Evolutionary conservation across 2,329 filamentous ascomycete species (phyloP).

Genomic region (Mycosphaerella sp.): DNA sequence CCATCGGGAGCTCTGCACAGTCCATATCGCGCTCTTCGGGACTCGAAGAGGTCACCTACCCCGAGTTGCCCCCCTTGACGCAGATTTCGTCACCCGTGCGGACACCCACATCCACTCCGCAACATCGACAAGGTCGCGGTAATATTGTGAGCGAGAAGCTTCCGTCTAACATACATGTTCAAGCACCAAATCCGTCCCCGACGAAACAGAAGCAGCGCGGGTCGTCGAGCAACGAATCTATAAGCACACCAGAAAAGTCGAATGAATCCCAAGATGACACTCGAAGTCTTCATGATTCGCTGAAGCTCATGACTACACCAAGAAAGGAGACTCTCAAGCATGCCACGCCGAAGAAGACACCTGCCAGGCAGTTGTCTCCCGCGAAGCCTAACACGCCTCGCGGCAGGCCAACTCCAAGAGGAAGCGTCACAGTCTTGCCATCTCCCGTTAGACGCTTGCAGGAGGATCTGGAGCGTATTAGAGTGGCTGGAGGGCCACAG

Average conservation of each 20-base stretch:
- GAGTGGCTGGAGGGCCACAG: conserved; percentile 16
- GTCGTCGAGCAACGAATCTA: conserved; percentile 16
- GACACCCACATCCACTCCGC: conserved; percentile 19
- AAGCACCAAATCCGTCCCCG: conserved; percentile 25
- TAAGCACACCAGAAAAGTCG: conserved; percentile 19
- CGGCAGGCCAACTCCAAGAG: conserved; percentile 27
- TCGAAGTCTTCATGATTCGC: conserved; percentile 35
- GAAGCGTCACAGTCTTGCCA: conserved; percentile 11
- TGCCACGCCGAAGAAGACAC: conserved; percentile 38
- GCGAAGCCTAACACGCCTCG: conserved; percentile 37
- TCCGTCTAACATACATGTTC: conserved; percentile 18
- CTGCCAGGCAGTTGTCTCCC: conserved; percentile 39
- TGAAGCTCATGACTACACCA: conserved; percentile 45
- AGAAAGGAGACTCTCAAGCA: conserved; percentile 41
- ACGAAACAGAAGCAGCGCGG: conserved; percentile 27
- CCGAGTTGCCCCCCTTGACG: conserved; percentile 18
- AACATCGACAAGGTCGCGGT: conserved; percentile 12
- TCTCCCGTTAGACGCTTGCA: conserved; percentile 27
- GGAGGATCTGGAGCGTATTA: conserved; percentile 25
- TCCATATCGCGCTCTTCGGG: conserved; percentile 11
- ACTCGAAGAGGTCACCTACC: conserved; percentile 20
- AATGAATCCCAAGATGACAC: conserved; percentile 18
- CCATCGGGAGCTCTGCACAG: background rate
- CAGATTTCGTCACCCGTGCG: conserved; percentile 15
- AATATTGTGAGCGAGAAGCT: conserved; percentile 1